Evolutionary conservation across 2,329 filamentous ascomycete genomes (phyloP).

Genomic region (Cercospora zeae-maydis): DNA sequence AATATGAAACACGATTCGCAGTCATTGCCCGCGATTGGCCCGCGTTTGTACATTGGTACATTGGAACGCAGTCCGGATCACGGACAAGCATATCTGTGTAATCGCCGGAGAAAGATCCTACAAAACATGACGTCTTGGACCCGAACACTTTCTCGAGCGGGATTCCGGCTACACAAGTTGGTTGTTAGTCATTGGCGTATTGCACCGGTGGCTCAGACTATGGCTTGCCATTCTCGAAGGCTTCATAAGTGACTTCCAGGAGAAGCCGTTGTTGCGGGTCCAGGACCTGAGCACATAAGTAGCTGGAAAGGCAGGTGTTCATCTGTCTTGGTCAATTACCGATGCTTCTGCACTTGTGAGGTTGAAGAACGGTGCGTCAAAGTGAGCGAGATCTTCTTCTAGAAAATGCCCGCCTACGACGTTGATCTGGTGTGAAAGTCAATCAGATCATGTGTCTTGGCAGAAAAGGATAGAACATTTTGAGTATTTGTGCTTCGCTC

Average conservation of each 20-base stretch:
- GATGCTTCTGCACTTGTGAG: constrained; percentile 1
- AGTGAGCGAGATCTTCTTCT: neutral
- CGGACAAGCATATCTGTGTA: constrained; percentile 41
- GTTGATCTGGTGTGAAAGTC: neutral
- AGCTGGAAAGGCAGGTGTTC: too few relatives aligned
- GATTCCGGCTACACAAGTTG: neutral
- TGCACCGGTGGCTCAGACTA: neutral
- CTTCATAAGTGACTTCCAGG: constrained; percentile 23
- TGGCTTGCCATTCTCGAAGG: constrained; percentile 14
- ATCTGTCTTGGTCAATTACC: too few relatives aligned
- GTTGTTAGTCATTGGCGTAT: neutral
- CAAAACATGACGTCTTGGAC: constrained; percentile 11
- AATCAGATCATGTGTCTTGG: too few relatives aligned
- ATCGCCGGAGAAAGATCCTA: neutral
- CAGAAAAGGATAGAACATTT: too few relatives aligned
- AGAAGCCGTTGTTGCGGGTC: constrained; percentile 29
- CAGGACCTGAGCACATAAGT: neutral
- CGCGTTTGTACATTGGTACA: constrained; percentile 6
- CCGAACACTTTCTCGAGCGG: neutral
- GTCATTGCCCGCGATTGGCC: constrained; percentile 15
- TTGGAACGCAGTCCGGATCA: constrained; percentile 4
- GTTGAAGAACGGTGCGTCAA: constrained; percentile 10
- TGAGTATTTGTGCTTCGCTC: too few relatives aligned
- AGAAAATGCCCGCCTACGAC: constrained; percentile 5
- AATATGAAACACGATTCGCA: constrained; percentile 23